A percentile compares a stretch with the other conserved stretches of the same genome.
phyloP scores from a whole-genome alignment of 2,329 filamentous ascomycete genomes.

The Lojkania enalia region DNA sequence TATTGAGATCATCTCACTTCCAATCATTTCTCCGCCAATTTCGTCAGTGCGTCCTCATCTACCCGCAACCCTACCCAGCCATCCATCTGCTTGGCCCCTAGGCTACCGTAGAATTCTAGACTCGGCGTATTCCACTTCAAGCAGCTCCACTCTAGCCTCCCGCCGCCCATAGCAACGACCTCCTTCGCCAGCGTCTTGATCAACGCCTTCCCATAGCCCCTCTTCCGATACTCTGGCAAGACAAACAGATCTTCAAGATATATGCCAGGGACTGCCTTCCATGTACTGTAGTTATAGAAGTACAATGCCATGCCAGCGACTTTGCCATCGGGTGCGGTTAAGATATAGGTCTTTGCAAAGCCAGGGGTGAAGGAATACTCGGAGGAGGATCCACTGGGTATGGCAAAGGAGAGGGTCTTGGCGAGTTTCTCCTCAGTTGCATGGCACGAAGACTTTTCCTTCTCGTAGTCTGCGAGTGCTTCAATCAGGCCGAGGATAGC shows the following conservation, averaged over 20 bases:
- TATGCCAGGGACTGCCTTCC: slow-evolving; percentile 83
- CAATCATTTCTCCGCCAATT: slow-evolving; percentile 51
- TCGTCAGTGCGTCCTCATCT: slow-evolving; percentile 66
- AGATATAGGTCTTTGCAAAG: slow-evolving; percentile 75
- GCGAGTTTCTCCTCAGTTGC: slow-evolving; percentile 76
- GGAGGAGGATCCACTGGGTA: slow-evolving; percentile 32
- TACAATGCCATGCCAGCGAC: slow-evolving; percentile 82
- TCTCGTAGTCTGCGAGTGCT: slow-evolving; percentile 86
- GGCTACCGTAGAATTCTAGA: slow-evolving; percentile 75
- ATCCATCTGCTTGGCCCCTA: slow-evolving; percentile 66
- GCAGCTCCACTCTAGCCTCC: slow-evolving; percentile 85
- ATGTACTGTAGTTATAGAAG: slow-evolving; percentile 96
- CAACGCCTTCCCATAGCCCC: slow-evolving; percentile 78
- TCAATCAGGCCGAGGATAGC: slow-evolving; percentile 80
- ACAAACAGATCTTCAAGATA: slow-evolving; percentile 96
- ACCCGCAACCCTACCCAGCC: slow-evolving; percentile 79
- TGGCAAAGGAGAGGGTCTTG: slow-evolving; percentile 78
- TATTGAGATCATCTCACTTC: no score
- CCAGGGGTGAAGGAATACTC: slow-evolving; percentile 52
- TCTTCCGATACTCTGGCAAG: slow-evolving; percentile 67
- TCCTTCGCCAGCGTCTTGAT: slow-evolving; percentile 79
- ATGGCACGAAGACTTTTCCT: slow-evolving; percentile 71
- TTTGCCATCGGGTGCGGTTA: slow-evolving; percentile 51
- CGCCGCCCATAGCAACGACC: slow-evolving; percentile 71
- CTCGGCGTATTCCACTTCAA: slow-evolving; percentile 92